phyloP scores from a whole-genome alignment of 306 rosid species.

The Acmispon strigosus region DNA sequence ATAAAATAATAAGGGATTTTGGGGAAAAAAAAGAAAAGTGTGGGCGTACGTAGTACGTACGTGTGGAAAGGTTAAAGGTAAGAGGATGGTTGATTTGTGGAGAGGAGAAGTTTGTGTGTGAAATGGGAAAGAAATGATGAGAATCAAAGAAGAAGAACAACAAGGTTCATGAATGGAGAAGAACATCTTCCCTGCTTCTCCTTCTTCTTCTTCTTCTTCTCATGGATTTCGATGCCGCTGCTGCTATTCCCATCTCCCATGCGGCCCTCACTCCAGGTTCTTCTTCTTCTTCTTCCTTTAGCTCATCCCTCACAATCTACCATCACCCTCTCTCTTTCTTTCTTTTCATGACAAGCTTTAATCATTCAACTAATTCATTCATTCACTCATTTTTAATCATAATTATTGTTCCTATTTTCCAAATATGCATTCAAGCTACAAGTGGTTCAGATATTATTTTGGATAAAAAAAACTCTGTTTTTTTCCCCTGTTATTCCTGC shows the following conservation, averaged over 20 bases:
- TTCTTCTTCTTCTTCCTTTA: neutral
- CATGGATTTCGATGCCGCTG: constrained; percentile 63
- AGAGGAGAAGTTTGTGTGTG: constrained; percentile 42
- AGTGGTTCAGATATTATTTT: neutral
- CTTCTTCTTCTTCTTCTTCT: neutral
- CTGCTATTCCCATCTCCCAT: constrained; percentile 44
- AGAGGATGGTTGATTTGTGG: constrained; percentile 60
- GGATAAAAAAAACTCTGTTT: neutral
- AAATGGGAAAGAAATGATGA: neutral
- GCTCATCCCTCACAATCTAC: neutral
- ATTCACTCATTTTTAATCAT: too few relatives aligned
- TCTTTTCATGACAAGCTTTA: neutral
- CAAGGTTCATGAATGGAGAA: constrained; percentile 3
- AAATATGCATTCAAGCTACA: neutral
- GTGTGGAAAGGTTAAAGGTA: neutral
- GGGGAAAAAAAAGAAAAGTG: neutral
- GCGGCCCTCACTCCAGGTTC: constrained; percentile 29
- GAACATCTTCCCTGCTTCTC: neutral
- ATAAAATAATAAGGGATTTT: neutral
- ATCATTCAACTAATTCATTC: too few relatives aligned
- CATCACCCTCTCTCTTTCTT: too few relatives aligned
- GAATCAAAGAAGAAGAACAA: neutral
- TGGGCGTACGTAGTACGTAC: neutral
- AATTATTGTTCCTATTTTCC: neutral
- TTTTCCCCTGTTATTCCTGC: neutral